phyloP scores from a whole-genome alignment of 192 early-diverging fungal species.

The Globomyces pollinis-pini region DNA sequence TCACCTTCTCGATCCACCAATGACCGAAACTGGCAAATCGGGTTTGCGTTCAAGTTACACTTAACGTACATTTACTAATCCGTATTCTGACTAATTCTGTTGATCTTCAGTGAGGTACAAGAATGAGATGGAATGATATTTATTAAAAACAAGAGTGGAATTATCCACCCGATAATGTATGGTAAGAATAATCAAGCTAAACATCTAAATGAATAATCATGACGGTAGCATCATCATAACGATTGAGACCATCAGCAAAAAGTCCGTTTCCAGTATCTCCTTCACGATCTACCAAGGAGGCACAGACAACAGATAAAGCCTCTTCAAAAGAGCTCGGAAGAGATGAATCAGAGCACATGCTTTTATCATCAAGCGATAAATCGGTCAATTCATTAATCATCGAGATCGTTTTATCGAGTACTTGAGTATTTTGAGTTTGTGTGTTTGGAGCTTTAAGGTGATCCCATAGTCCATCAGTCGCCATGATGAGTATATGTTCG shows the following conservation, averaged over 20 bases:
- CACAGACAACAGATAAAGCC: slow-evolving; percentile 9
- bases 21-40: too few relatives aligned
- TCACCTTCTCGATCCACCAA: too few relatives aligned
- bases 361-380: slow-evolving; percentile 11
- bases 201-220: slow-evolving; percentile 27
- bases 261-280: slow-evolving; percentile 11
- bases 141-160: too few relatives aligned
- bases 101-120: too few relatives aligned
- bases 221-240: slow-evolving; percentile 44
- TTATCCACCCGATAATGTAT: background rate
- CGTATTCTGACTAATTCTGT: too few relatives aligned
- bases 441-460: slow-evolving; percentile 32
- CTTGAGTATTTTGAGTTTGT: slow-evolving; percentile 18
- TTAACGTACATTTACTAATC: too few relatives aligned
- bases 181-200: background rate
- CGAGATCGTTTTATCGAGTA: slow-evolving; percentile 14
- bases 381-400: too few relatives aligned
- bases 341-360: background rate
- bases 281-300: background rate
- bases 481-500: slow-evolving; percentile 39
- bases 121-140: too few relatives aligned
- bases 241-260: slow-evolving; percentile 21
- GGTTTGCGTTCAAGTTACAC: too few relatives aligned
- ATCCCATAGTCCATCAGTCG: slow-evolving; percentile 59
- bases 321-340: background rate